Percentiles rank a stretch among this genome's conserved stretches.
These are phyloP conservation scores for Bathelium albidoporum DNA, from an alignment of 495 filamentous ascomycete species.

Conservation along the genomic window DNA sequence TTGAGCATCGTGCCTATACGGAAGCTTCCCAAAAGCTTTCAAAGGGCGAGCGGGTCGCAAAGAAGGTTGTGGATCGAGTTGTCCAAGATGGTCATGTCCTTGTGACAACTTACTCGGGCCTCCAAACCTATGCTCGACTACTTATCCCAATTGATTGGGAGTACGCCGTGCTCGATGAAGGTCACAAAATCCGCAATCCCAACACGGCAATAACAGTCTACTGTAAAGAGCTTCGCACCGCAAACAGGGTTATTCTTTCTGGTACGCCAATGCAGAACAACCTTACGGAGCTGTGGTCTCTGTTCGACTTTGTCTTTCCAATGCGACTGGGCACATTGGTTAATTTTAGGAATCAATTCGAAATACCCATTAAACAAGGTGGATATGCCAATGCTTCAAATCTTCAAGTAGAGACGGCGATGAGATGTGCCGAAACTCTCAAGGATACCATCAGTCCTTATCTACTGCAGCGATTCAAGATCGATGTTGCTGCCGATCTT, in stretches of 20 bases:
- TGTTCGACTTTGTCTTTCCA: slow-evolving; percentile 93
- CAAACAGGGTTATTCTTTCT: slow-evolving; percentile 83
- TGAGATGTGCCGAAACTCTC: slow-evolving; percentile 78
- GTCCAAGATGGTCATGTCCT: slow-evolving; percentile 82
- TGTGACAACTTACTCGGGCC: slow-evolving; percentile 86
- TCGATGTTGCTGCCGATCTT: slow-evolving; percentile 84
- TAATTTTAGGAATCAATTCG: slow-evolving; percentile 79
- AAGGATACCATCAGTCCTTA: slow-evolving; percentile 89
- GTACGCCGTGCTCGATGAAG: slow-evolving; percentile 90
- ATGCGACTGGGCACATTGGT: slow-evolving; percentile 90
- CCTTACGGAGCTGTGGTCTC: slow-evolving; percentile 87
- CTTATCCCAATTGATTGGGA: slow-evolving; percentile 78
- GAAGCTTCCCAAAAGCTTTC: slow-evolving; percentile 34
- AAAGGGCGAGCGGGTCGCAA: slow-evolving; percentile 51
- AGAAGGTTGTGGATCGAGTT: slow-evolving; percentile 71
- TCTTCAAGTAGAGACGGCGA: slow-evolving; percentile 81
- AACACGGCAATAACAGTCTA: slow-evolving; percentile 84
- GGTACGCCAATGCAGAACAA: slow-evolving; percentile 98
- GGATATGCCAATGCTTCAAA: slow-evolving; percentile 92
- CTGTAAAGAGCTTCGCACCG: slow-evolving; percentile 81
- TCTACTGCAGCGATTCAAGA: slow-evolving; percentile 84
- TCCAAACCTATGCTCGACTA: slow-evolving; percentile 73
- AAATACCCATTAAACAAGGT: slow-evolving; percentile 80
- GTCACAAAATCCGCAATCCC: slow-evolving; percentile 94
- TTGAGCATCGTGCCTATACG: slow-evolving; percentile 37